These are phyloP conservation scores for Plasmopara viticola DNA, from an alignment of 352 stramenopile species.

Conservation along the genomic window DNA sequence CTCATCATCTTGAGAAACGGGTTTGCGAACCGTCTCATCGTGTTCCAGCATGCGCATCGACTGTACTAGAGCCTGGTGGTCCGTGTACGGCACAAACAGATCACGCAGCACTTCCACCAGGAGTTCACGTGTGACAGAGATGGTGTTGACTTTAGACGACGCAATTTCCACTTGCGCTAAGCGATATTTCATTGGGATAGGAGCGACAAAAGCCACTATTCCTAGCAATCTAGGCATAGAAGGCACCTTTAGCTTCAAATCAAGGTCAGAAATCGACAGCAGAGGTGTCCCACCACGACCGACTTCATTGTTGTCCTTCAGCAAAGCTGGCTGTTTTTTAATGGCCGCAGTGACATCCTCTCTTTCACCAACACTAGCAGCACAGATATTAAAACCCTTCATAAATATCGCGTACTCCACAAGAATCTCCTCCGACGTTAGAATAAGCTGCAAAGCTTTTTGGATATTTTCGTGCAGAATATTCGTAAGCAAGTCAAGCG, in stretches of 20 bases:
- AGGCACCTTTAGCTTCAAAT: constrained; percentile 44
- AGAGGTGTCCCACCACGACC: constrained; percentile 24
- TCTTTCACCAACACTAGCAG: constrained; percentile 23
- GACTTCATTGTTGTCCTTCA: constrained; percentile 24
- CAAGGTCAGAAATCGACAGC: constrained; percentile 33
- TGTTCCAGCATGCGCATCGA: constrained; percentile 41
- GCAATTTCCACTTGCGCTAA: constrained; percentile 35
- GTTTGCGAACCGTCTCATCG: constrained; percentile 33
- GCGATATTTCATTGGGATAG: constrained; percentile 40
- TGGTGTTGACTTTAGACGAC: constrained; percentile 29
- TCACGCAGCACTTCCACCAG: constrained; percentile 43
- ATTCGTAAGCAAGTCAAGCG: constrained; percentile 35
- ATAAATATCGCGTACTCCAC: constrained; percentile 43
- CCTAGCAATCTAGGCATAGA: constrained; percentile 48
- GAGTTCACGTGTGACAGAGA: constrained; percentile 39
- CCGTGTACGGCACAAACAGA: constrained; percentile 48
- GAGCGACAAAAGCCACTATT: constrained; percentile 50
- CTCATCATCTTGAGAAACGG: constrained; percentile 36
- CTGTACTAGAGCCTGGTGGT: constrained; percentile 47
- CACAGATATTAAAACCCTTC: constrained; percentile 43
- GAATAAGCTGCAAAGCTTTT: constrained; percentile 39
- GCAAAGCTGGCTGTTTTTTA: constrained; percentile 18
- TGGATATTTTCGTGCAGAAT: constrained; percentile 40
- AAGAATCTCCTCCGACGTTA: constrained; percentile 45
- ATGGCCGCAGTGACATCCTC: constrained; percentile 11